Evolutionary conservation across 1,139 yeast species (phyloP), one percentile per base, ranked within the genome.

Genomic region (Nakaseomyces nivariensis): DNA sequence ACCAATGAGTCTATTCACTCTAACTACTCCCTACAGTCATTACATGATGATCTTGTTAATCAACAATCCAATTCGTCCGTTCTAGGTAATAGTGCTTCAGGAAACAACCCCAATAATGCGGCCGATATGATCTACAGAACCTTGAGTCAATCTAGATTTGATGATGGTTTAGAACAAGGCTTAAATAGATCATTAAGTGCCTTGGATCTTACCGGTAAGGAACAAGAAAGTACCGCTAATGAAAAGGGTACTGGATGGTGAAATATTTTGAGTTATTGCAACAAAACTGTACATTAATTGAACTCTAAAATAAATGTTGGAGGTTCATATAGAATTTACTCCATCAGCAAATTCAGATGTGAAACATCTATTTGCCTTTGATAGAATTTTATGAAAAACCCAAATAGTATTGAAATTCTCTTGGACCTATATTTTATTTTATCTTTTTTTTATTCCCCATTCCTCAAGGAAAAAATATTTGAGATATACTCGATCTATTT

Each of bases 1-100:
- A 65, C 68, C 6, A 60, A 63, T 46, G 67, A 67, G 4, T 63
- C 67, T 6, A 53, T 61, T 9, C 68, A 65, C 43, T 64, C 69
- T 2, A 63, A 63, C 48, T 62, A 58, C 38, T 64, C 68, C 3
- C 46, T 59, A 25, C 67, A 64, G 27, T 64, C 69, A 7, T 56
- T 56, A 37, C 62, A 61, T 47, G 66, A 61, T 45, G 63, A 58
- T 26, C 38, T 41, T 11, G 38, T 46, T 29, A 43, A 43, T 17
- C 38, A 33, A n/a, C 46, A 32, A 22, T 43, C 46, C 2, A 43
- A 43, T 32, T 8, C 44, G 9, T 41, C 44, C 3, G 34, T 41
- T 27, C 25, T 41, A 27, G 50, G 49, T 9, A 41, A 41, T 13
- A 27, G 44, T 29, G 36, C 49, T 45, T 34, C 48, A 49, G 41